Conservation (phyloP, 2,329 filamentous ascomycete genomes). For the Alternaria sp. region DNA sequence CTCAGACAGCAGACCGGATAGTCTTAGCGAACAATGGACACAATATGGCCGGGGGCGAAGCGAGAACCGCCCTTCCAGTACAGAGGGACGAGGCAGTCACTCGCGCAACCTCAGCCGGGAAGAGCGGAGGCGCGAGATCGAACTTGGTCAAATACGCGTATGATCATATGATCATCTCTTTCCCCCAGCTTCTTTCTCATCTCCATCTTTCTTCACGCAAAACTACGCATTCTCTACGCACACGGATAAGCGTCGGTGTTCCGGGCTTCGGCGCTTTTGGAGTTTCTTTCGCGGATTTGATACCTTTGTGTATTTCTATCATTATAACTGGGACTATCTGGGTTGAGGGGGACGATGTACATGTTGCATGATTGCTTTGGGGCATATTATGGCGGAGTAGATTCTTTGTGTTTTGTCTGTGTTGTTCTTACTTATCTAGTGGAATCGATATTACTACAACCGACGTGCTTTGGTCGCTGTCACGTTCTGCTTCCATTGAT, state of each 20-base stretch:
- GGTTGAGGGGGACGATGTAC: background rate
- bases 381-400: background rate
- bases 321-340: background rate
- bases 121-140: slow-evolving; percentile 51
- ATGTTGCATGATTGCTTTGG: background rate
- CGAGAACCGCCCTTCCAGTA: slow-evolving; percentile 32
- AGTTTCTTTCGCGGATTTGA: slow-evolving; percentile 3
- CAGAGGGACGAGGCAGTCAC: slow-evolving; percentile 33
- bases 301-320: slow-evolving; percentile 2
- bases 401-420: background rate
- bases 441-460: background rate
- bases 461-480: background rate
- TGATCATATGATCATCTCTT: slow-evolving; percentile 14
- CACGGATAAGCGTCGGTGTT: slow-evolving; percentile 18
- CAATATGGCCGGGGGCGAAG: slow-evolving; percentile 40
- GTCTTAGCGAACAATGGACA: slow-evolving; percentile 37
- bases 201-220: background rate
- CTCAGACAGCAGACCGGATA: slow-evolving; percentile 35
- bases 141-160: slow-evolving; percentile 37
- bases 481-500: background rate
- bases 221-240: slow-evolving; percentile 7
- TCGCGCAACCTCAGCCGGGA: slow-evolving; percentile 47
- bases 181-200: background rate
- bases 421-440: background rate
- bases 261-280: slow-evolving; percentile 11